Base-by-base conservation (phyloP, 768 basidiomycete species). In the Boletus vermiculosoides region DNA sequence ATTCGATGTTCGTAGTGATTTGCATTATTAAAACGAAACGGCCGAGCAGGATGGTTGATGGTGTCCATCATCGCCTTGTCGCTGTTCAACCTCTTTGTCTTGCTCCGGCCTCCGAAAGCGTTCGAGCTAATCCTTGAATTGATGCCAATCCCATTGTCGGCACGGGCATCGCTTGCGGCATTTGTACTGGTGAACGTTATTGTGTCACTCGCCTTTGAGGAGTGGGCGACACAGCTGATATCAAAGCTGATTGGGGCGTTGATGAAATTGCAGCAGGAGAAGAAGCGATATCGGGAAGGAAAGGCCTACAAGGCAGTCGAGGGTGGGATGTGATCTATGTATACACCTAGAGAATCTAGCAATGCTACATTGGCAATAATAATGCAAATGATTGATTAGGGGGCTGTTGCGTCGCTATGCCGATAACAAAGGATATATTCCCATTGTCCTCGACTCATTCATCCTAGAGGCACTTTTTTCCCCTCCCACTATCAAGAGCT, bases 241-340 rank as follows among this genome's bases (percentile, higher is more conserved):
- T 82, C 87, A 11, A 73, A 68, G n/a, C 31, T 81, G 31, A 73
- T 89, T n/a, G 84, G 82, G 5, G 64, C 68, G 37, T 57, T 83
- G 59, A 69, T 74, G 55, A 71, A 72, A 49, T 75, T 79, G 69
- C 75, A 75, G 2, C 72, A 64, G 40, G 71, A 71, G 50, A 77
- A 74, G 47, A 78, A 77, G 54, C 76, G 87, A 55, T 76, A 76
- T 47, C 76, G 77, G 45, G 84, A 84, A 15, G 88, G 87, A 5
- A 93, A 93, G 69, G 73, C 81, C 49, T 98, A 98, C 80, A 95
- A 94, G 74, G 78, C 81, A 10, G 85, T 98, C 2, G 91, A 93
- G 63, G 84, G 86, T 22, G 86, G 83, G 34, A 84, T 87, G 50
- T 71, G 66, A 65, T n/a, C n/a, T 18, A 34, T n/a, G 9, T 25